Evolutionary conservation across 805 yeast species (phyloP).

Genomic region (Ogataea paradorogensis): DNA sequence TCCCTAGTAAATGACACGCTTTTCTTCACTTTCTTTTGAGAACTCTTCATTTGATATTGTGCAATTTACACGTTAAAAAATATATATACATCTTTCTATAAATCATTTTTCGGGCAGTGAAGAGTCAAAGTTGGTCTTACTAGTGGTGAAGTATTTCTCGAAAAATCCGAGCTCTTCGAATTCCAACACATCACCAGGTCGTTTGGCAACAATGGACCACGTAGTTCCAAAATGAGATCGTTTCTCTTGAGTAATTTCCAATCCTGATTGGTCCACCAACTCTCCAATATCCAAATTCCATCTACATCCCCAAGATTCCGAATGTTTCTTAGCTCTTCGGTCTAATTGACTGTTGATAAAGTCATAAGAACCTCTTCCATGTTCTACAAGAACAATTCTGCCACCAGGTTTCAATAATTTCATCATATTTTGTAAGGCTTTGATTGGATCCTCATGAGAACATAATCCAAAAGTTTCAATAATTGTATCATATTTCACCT

Average conservation of each 20-base stretch:
- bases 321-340: conserved; percentile 75
- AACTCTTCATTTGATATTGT: conserved; percentile 1
- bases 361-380: conserved; percentile 82
- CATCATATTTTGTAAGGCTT: conserved; percentile 72
- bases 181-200: conserved; percentile 60
- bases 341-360: conserved; percentile 79
- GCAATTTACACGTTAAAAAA: not conserved
- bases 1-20: conserved; percentile 28
- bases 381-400: conserved; percentile 81
- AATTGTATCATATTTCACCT: conserved; percentile 80
- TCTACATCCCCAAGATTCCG: conserved; percentile 93
- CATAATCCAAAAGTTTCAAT: conserved; percentile 94
- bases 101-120: conserved; percentile 17
- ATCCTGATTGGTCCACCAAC: conserved; percentile 75
- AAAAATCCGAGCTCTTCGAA: conserved; percentile 46
- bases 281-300: conserved; percentile 96
- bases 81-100: conserved; percentile 6
- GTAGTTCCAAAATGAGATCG: conserved; percentile 91
- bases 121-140: conserved; percentile 32
- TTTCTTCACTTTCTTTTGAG: conserved; percentile 24
- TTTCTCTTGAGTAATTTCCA: conserved; percentile 76
- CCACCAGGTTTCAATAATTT: conserved; percentile 83
- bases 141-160: conserved; percentile 45
- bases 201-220: conserved; percentile 77
- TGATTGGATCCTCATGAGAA: conserved; percentile 91